Percentiles rank a stretch among this genome's conserved stretches.
Conservation (phyloP, 805 yeast genomes). For the Metschnikowia drakensbergensis region DNA sequence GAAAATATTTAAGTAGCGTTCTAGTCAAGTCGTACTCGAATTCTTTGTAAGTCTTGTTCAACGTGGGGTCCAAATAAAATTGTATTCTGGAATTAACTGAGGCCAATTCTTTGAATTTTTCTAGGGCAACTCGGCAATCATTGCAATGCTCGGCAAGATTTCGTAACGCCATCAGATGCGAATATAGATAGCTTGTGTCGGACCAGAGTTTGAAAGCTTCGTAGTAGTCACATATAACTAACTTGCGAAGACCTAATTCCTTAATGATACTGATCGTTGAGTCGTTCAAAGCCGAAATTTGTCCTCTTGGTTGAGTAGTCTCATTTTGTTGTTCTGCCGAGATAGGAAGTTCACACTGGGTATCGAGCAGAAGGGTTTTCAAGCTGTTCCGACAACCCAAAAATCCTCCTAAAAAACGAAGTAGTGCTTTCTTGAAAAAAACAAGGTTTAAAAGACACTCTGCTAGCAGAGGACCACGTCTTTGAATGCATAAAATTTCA, state of each 20-base stretch:
- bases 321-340: background rate
- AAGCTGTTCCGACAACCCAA: background rate
- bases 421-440: background rate
- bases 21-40: background rate
- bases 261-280: background rate
- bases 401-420: background rate
- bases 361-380: background rate
- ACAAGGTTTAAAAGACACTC: background rate
- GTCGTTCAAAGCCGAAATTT: background rate
- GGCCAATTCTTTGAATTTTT: background rate
- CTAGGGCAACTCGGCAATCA: background rate
- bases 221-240: background rate
- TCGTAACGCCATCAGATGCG: background rate
- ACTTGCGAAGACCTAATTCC: background rate
- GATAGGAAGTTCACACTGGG: background rate
- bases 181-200: background rate
- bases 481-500: background rate
- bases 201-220: background rate
- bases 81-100: conserved; percentile 2
- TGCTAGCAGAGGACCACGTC: background rate
- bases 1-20: background rate
- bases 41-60: background rate
- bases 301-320: background rate
- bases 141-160: background rate
- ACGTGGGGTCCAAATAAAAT: conserved; percentile 3